These are phyloP conservation scores for Pyricularia pennisetigena DNA, from an alignment of 2,329 filamentous ascomycete genomes.

Conservation along the genomic window DNA sequence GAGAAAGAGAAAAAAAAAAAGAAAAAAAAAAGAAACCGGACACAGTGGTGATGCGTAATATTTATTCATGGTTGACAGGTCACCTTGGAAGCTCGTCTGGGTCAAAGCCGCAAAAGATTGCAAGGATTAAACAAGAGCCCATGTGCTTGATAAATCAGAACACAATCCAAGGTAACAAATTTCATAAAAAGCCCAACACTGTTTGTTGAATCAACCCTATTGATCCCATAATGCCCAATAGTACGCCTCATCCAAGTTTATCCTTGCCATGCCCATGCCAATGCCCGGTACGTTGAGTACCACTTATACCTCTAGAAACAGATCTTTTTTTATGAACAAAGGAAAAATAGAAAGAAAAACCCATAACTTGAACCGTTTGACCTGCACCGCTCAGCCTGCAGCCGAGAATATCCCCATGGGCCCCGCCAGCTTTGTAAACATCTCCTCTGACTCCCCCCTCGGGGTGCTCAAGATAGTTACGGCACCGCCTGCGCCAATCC, in stretches of 20 bases:
- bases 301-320: conserved; percentile 6
- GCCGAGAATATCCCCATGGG: conserved; percentile 41
- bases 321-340: neutral
- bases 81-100: neutral
- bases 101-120: neutral
- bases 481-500: conserved; percentile 81
- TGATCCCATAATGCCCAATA: neutral
- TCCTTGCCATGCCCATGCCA: neutral
- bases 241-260: neutral
- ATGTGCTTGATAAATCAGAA: neutral
- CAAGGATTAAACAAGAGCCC: too few relatives aligned
- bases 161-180: neutral
- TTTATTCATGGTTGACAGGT: neutral
- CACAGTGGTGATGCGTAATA: neutral
- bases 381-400: conserved; percentile 8
- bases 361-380: neutral
- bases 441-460: conserved; percentile 80
- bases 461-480: conserved; percentile 77
- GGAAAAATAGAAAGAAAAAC: neutral
- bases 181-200: neutral
- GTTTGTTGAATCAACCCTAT: conserved; percentile 2
- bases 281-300: conserved; percentile 17
- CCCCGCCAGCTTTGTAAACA: conserved; percentile 64
- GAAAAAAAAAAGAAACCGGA: neutral
- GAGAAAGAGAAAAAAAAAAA: too few relatives aligned